These are phyloP conservation scores for Cytospora schulzeri DNA, from an alignment of 2,329 filamentous ascomycete genomes.

Conservation along the genomic window DNA sequence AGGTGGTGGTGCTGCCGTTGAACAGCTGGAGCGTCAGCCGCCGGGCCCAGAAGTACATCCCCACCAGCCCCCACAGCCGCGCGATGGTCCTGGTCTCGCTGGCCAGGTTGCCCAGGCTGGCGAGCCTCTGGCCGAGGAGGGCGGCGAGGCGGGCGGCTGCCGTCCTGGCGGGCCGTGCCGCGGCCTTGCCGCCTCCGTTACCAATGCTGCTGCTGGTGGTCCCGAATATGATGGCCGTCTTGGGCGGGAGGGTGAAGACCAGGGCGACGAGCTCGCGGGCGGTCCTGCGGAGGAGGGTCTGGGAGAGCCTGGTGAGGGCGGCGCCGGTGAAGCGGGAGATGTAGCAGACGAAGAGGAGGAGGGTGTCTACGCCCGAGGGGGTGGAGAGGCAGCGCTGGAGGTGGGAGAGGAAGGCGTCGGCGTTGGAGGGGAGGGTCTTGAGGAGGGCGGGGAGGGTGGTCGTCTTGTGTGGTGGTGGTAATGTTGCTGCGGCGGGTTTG, in stretches of 20 bases:
- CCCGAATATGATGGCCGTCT: conserved; percentile 47
- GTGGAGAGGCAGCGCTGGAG: conserved; percentile 67
- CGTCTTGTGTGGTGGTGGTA: background rate
- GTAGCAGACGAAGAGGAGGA: conserved; percentile 72
- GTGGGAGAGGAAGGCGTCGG: conserved; percentile 58
- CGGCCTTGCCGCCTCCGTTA: too few species aligned
- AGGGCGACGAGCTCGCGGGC: conserved; percentile 56
- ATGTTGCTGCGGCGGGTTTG: conserved; percentile 32
- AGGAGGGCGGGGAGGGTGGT: conserved; percentile 34
- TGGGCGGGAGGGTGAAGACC: conserved; percentile 53
- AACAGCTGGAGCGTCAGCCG: conserved; percentile 45
- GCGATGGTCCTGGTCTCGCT: conserved; percentile 72
- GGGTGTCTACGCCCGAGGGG: conserved; percentile 68
- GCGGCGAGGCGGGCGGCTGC: conserved; percentile 52
- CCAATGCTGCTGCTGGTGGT: conserved; percentile 20
- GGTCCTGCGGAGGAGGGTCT: conserved; percentile 58
- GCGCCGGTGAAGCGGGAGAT: conserved; percentile 57
- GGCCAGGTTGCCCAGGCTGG: conserved; percentile 65
- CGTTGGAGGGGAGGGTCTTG: conserved; percentile 41
- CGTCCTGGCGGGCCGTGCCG: conserved; percentile 23
- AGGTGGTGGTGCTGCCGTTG: conserved; percentile 32
- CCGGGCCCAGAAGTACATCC: conserved; percentile 70
- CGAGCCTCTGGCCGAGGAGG: conserved; percentile 55
- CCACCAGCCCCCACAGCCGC: conserved; percentile 76
- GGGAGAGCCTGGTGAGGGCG: conserved; percentile 54